A percentile compares a stretch with the other conserved stretches of the same genome.
Conservation (phyloP, 768 basidiomycete genomes). For the Suillus sp. region DNA sequence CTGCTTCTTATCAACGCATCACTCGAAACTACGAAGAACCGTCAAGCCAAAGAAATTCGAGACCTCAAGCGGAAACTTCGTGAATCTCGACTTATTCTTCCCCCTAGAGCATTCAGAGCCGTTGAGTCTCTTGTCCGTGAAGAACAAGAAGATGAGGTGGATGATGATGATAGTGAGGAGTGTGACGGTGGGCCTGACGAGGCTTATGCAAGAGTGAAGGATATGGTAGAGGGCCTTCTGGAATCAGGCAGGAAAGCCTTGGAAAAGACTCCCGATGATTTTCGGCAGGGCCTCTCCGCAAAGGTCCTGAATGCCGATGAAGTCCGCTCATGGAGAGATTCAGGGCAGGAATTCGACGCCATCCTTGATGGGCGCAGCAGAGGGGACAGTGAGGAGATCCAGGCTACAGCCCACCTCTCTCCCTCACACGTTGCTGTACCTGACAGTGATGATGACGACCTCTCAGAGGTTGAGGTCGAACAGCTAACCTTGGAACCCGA, state of each 20-base stretch:
- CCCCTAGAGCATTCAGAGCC: conserved; percentile 61
- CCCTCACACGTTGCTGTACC: conserved; percentile 24
- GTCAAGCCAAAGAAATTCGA: conserved; percentile 83
- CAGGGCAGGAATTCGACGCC: conserved; percentile 25
- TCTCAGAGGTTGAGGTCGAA: conserved; percentile 31
- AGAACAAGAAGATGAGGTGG: conserved; percentile 40
- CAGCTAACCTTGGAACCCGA: conserved; percentile 23
- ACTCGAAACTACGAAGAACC: conserved; percentile 77
- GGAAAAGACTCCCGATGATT: conserved; percentile 57
- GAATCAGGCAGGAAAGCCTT: conserved; percentile 61
- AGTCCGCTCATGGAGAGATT: conserved; percentile 58
- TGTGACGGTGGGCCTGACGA: conserved; percentile 51
- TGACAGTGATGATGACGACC: conserved; percentile 20
- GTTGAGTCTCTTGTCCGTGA: conserved; percentile 52
- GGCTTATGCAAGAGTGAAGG: conserved; percentile 61
- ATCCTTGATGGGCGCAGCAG: conserved; percentile 18
- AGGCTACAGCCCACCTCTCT: conserved; percentile 18
- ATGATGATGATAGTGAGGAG: conserved; percentile 45
- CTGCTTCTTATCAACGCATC: conserved; percentile 83
- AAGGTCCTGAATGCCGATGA: conserved; percentile 79
- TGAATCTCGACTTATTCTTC: conserved; percentile 77
- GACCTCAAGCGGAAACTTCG: conserved; percentile 81
- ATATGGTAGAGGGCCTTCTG: conserved; percentile 64
- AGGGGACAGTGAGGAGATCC: conserved; percentile 23
- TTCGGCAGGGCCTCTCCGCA: conserved; percentile 47